Base-by-base conservation (phyloP, 202 grass and related monocot species). In the Carex arenaria region DNA sequence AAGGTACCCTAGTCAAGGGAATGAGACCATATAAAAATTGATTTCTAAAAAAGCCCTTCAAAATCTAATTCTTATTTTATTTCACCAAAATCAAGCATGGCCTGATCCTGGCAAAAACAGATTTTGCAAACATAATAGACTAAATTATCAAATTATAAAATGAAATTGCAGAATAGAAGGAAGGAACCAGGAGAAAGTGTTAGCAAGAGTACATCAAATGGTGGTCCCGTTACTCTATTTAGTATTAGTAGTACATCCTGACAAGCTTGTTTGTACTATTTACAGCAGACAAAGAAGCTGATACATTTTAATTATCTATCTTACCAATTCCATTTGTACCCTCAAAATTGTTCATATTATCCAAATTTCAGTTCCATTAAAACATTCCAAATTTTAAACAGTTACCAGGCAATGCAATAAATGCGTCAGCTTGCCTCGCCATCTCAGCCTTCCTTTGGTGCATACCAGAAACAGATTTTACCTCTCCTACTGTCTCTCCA, bases 401-500 rank as follows among this genome's bases (percentile, higher is more conserved):
- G 65, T 68, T 67, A 91, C 90, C 90, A 66, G 87, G 90, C 26
- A 92, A 84, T 32, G 90, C 90, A 55, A 89, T 67, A 80, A 92
- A 92, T 38, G 90, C 90, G 65, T 92, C 90, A 4, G 90, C 88
- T 38, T 87, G 87, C 70, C 79, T 83, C 11, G 87, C 82, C 90
- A 92, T 92, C 82, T 92, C 85, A 30, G 90, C 90, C 87, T 92
- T 92, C 64, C 87, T 87, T 81, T 92, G 90, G 82, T 92, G 90
- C 90, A 92, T 92, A 68, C 75, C 87, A 20, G 82, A 73, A 5
- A 92, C 90, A 7, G 85, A 76, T 85, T 82, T 87, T 80, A 92
- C 85, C 87, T 92, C 90, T 23, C 90, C 90, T 3, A 92, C 64
- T 67, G 83, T 92, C 63, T 92, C 90, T 20, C 87, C 90, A 2